Conservation (phyloP, 164 flowering plant species). For the Vitis labrusca region DNA sequence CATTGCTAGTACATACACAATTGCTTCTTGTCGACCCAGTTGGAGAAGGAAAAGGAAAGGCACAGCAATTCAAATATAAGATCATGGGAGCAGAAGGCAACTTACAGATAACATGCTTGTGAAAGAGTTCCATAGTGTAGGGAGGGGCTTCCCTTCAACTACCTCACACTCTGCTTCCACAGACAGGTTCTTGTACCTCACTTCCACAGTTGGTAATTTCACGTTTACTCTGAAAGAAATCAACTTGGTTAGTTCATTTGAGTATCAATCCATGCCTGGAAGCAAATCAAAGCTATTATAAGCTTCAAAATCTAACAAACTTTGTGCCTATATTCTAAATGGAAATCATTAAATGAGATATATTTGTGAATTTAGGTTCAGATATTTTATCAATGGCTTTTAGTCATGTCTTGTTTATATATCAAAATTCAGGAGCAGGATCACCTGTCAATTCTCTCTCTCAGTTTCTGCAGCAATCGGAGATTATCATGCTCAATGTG, state of each 20-base stretch:
- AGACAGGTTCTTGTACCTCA: conserved; percentile 44
- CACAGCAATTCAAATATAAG: background rate
- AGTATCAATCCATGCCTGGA: background rate
- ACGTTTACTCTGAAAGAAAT: conserved; percentile 43
- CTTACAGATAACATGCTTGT: conserved; percentile 41
- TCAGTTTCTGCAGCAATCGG: conserved; percentile 41
- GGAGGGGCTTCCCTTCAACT: conserved; percentile 67
- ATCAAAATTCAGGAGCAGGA: background rate
- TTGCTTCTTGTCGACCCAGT: background rate
- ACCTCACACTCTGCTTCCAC: conserved; percentile 61
- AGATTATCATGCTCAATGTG: conserved; percentile 60
- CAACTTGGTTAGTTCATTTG: background rate
- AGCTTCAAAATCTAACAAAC: background rate
- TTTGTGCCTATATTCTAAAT: no score
- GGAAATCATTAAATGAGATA: no score
- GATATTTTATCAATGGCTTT: background rate
- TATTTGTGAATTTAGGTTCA: no score
- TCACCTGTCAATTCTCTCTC: conserved; percentile 53
- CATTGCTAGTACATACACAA: background rate
- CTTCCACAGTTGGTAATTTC: conserved; percentile 53
- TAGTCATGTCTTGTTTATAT: background rate
- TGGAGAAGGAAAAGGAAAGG: background rate
- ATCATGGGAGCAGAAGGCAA: background rate
- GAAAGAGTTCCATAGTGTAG: conserved; percentile 66
- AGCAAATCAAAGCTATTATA: background rate